Percentiles rank a stretch among this genome's conserved stretches.
Evolutionary conservation across 306 rosid species (phyloP).

Genomic region (Cyclanthera cordifolia): DNA sequence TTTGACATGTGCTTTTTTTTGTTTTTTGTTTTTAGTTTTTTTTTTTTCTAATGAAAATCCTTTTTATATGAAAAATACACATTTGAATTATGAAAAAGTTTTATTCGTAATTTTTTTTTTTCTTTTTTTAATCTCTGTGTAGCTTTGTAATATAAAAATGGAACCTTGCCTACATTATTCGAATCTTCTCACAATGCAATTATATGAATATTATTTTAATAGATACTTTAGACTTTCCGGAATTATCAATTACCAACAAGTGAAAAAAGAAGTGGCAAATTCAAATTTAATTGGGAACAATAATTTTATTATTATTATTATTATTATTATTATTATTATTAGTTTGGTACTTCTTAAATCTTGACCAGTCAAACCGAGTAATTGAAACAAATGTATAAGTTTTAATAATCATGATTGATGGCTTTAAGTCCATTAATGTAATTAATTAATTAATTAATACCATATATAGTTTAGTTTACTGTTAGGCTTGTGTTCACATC

Average conservation of each 20-base stretch:
- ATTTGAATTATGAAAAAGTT: background rate
- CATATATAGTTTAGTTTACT: background rate
- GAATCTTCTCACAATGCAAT: background rate
- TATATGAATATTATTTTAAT: background rate
- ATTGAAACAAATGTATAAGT: background rate
- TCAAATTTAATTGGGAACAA: background rate
- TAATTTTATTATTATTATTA: no score
- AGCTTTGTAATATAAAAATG: background rate
- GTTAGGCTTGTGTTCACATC: background rate
- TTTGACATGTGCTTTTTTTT: no score
- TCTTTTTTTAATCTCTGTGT: no score
- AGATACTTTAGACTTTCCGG: background rate
- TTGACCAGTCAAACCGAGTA: conserved; percentile 1
- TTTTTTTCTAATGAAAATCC: no score
- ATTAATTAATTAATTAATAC: background rate
- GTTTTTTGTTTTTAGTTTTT: no score
- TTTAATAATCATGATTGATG: background rate
- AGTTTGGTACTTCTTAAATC: background rate
- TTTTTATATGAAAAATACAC: no score
- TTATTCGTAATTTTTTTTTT: no score
- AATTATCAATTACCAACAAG: background rate
- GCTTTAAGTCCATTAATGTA: background rate
- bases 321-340: no score
- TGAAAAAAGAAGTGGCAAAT: background rate
- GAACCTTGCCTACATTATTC: background rate